Base-by-base conservation (phyloP, 805 yeast species). In the Ogataea pignaliae region DNA sequence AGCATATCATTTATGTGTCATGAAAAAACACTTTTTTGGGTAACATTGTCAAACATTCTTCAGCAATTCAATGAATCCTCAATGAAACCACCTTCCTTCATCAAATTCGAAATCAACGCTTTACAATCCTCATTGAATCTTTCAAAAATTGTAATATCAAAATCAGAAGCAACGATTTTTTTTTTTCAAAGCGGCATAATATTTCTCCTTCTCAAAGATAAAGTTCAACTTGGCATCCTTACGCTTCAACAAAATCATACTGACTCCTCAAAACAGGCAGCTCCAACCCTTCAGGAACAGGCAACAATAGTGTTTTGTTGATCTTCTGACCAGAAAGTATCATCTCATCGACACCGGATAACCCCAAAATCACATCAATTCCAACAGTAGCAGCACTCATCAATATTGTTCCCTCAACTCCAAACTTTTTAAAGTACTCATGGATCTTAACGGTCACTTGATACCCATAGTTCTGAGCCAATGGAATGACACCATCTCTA, bases 341-440 rank as follows among this genome's bases (percentile, higher is more conserved):
- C 53, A 63, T 56, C 31, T 53, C 69, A 40, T 64, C 68, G 15
- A 63, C 52, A 31, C 69, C 69, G 32, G 58, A 55, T 8, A 62
- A 44, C 14, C 55, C 61, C 29, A 52, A 32, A 30, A 58, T 46
- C 17, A 57, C 55, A 35, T 53, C 50, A 26, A 48, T 36, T 33
- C 62, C 64, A 29, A 59, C 50, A 47, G 55, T 53, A 10, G 67
- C 69, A 18, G 69, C 69, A 44, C 62, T 54, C 36, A 56, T 49
- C 29, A 56, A 45, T 34, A 31, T 44, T 10, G 68, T 21, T 21
- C 26, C 60, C 35, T 47, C 41, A 44, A 64, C 39, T 21, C 51
- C 50, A 43, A 62, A 48, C 2, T 60, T 54, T 31, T 57, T 46
- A 48, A 59, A 64, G 43, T 62, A 64, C 43, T 63, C 53, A 44